Conservation (phyloP, 1,284 basidiomycete genomes). For the Cryptococcus neoformans region DNA sequence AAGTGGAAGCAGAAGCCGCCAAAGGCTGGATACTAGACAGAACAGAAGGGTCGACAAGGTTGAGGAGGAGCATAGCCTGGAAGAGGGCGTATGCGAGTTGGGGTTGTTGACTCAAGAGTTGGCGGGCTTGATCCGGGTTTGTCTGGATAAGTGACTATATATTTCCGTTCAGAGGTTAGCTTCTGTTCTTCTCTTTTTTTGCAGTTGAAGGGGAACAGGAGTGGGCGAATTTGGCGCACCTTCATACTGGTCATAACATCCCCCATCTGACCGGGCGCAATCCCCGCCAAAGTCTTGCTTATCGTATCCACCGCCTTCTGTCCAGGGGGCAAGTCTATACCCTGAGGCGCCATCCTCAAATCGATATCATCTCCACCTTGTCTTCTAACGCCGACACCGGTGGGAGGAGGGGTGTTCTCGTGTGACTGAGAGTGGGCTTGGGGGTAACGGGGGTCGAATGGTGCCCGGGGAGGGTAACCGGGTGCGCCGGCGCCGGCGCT, state of each 20-base stretch:
- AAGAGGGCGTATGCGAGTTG: constrained; percentile 96
- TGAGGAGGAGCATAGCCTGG: constrained; percentile 90
- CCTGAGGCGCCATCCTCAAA: constrained; percentile 59
- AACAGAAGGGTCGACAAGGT: constrained; percentile 86
- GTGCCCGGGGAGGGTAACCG: constrained; percentile 8
- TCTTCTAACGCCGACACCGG: constrained; percentile 1
- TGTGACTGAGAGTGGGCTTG: background rate
- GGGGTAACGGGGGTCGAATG: background rate
- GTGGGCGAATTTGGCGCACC: constrained; percentile 55
- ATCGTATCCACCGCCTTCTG: constrained; percentile 78
- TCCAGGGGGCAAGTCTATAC: constrained; percentile 74
- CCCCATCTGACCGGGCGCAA: constrained; percentile 79
- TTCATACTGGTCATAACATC: constrained; percentile 99
- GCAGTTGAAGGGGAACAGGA: background rate
- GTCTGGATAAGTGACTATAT: constrained; percentile 67
- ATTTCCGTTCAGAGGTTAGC: background rate
- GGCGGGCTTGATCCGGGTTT: constrained; percentile 84
- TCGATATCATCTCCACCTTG: constrained; percentile 11
- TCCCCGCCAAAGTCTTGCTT: constrained; percentile 77
- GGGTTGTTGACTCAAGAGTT: constrained; percentile 76
- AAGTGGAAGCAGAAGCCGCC: constrained; percentile 30
- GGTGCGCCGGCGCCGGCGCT: background rate
- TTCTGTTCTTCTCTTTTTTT: too few relatives aligned
- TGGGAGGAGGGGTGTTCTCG: background rate
- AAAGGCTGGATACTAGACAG: constrained; percentile 58